Conservation (phyloP, 2,329 filamentous ascomycete species). For the Colletotrichum graminicola region DNA sequence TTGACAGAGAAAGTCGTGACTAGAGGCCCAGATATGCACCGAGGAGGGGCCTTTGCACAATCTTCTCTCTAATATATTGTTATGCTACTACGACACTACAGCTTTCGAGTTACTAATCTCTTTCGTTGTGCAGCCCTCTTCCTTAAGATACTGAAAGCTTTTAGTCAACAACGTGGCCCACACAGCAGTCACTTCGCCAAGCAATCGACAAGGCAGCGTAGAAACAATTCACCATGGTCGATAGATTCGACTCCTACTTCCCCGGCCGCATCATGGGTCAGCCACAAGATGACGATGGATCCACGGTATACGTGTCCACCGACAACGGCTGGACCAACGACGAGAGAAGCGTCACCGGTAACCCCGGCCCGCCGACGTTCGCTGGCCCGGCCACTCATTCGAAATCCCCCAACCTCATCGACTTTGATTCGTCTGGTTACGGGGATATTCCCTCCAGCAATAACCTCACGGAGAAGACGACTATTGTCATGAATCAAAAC, state of each 20-base stretch:
- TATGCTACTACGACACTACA: background rate
- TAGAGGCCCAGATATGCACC: background rate
- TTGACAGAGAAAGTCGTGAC: background rate
- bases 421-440: slow-evolving; percentile 5
- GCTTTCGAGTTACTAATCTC: background rate
- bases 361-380: background rate
- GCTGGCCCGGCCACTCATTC: background rate
- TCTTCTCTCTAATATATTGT: no score
- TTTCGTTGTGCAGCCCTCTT: background rate
- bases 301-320: slow-evolving; percentile 23
- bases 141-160: background rate
- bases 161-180: background rate
- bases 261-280: background rate
- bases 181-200: no score
- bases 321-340: slow-evolving; percentile 32
- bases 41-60: no score
- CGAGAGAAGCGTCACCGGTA: slow-evolving; percentile 2
- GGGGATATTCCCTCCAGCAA: background rate
- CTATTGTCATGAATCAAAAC: background rate
- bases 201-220: background rate
- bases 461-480: background rate
- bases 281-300: background rate
- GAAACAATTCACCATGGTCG: slow-evolving; percentile 1
- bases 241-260: slow-evolving; percentile 2
- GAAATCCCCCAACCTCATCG: slow-evolving; percentile 19